Percentiles rank a stretch among this genome's conserved stretches.
phyloP scores from a whole-genome alignment of 106 monocot genomes.

The Phalaenopsis equestris region DNA sequence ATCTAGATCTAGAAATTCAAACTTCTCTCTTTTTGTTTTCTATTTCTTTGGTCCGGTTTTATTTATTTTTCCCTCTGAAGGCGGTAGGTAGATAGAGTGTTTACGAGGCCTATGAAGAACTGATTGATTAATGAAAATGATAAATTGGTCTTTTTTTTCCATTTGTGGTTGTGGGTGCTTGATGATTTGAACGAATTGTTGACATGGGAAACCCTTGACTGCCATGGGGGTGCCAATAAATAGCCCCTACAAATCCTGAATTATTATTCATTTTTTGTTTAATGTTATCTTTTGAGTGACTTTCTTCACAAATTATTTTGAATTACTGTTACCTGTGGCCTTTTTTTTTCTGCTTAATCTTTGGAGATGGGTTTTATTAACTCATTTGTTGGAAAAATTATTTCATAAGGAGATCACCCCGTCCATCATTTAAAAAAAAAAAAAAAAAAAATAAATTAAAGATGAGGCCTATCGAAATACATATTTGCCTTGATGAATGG shows the following conservation, averaged over 20 bases:
- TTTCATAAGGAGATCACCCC: no score
- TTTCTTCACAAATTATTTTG: no score
- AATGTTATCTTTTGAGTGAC: no score
- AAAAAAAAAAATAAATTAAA: no score
- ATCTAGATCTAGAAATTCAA: slow-evolving; percentile 8
- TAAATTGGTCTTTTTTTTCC: background rate
- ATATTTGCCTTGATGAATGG: no score
- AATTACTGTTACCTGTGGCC: no score
- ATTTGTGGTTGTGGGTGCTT: background rate
- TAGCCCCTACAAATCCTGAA: background rate
- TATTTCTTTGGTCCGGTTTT: background rate
- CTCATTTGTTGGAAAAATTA: no score
- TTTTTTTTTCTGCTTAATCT: no score
- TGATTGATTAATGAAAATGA: slow-evolving; percentile 9
- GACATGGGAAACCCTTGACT: background rate
- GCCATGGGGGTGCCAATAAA: background rate
- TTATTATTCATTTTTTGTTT: no score
- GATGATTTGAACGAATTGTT: background rate
- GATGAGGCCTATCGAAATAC: no score
- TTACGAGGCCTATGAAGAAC: background rate
- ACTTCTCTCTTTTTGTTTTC: background rate
- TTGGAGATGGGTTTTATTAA: no score
- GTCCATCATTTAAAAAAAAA: no score
- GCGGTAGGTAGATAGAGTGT: background rate
- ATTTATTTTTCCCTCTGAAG: background rate